Conservation (phyloP, 805 yeast species). For the Ogataea sp. region DNA sequence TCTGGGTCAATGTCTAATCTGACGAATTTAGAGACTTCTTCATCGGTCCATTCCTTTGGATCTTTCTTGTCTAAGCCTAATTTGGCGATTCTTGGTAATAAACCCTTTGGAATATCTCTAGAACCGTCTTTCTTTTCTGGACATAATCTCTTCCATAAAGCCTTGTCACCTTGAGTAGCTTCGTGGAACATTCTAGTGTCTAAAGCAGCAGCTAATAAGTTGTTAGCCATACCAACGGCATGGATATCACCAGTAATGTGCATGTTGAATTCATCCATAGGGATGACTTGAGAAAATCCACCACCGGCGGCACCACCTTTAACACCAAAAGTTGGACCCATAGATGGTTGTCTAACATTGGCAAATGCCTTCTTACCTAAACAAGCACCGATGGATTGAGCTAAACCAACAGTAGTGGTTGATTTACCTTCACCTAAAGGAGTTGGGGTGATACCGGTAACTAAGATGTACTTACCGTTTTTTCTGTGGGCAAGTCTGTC, state of each 20-base stretch:
- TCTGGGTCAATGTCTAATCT: slow-evolving; percentile 85
- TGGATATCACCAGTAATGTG: slow-evolving; percentile 97
- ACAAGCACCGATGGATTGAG: slow-evolving; percentile 95
- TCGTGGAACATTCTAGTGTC: slow-evolving; percentile 98
- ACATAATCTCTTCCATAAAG: slow-evolving; percentile 77
- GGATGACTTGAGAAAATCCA: slow-evolving; percentile 95
- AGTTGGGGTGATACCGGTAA: slow-evolving; percentile 97
- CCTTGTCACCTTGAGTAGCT: slow-evolving; percentile 66
- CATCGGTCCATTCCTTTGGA: slow-evolving; percentile 73
- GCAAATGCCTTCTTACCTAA: slow-evolving; percentile 79
- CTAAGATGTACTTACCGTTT: slow-evolving; percentile 83
- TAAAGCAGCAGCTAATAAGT: slow-evolving; percentile 90
- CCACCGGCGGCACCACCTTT: slow-evolving; percentile 99
- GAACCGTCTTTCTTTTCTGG: slow-evolving; percentile 73
- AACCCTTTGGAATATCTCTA: slow-evolving; percentile 70
- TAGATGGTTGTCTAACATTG: slow-evolving; percentile 93
- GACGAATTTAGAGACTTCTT: slow-evolving; percentile 68
- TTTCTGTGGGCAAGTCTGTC: slow-evolving; percentile 57
- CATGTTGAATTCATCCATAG: slow-evolving; percentile 98
- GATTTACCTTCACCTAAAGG: slow-evolving; percentile 98
- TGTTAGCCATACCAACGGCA: slow-evolving; percentile 91
- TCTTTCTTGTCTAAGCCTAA: slow-evolving; percentile 76
- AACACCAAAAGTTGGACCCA: slow-evolving; percentile 99
- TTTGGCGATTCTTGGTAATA: slow-evolving; percentile 67
- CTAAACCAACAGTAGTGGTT: slow-evolving; percentile 92